Conservation (phyloP, 1,284 basidiomycete species). For the Trametes sp. region DNA sequence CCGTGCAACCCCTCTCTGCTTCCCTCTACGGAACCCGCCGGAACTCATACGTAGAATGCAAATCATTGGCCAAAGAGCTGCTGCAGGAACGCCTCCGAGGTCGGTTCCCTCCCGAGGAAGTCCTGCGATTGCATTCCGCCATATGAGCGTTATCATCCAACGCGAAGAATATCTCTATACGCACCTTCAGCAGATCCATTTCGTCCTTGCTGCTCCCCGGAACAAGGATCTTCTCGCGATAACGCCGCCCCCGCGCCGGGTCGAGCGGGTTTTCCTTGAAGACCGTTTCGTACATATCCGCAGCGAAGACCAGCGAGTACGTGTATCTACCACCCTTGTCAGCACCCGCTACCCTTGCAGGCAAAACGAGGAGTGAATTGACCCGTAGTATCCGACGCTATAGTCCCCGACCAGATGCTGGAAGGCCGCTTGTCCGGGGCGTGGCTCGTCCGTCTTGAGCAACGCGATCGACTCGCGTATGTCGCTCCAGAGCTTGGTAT, state of each 20-base stretch:
- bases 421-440: constrained; percentile 74
- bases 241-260: constrained; percentile 58
- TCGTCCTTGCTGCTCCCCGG: constrained; percentile 68
- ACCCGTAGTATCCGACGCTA: constrained; percentile 85
- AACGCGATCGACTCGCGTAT: constrained; percentile 73
- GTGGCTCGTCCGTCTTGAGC: constrained; percentile 66
- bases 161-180: background rate
- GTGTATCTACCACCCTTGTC: constrained; percentile 45
- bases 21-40: background rate
- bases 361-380: background rate
- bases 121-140: too few relatives aligned
- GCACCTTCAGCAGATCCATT: constrained; percentile 60
- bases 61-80: constrained; percentile 57
- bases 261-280: constrained; percentile 81
- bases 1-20: background rate
- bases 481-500: constrained; percentile 77
- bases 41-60: background rate
- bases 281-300: constrained; percentile 81
- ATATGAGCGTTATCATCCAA: too few relatives aligned
- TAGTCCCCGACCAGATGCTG: constrained; percentile 82
- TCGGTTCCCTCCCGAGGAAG: constrained; percentile 80
- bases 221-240: constrained; percentile 60
- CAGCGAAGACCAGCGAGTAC: constrained; percentile 77
- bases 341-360: background rate
- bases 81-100: constrained; percentile 77